A percentile compares a stretch with the other conserved stretches of the same genome.
phyloP scores from a whole-genome alignment of 1,139 yeast species.

The Yamadazyma taylorii region DNA sequence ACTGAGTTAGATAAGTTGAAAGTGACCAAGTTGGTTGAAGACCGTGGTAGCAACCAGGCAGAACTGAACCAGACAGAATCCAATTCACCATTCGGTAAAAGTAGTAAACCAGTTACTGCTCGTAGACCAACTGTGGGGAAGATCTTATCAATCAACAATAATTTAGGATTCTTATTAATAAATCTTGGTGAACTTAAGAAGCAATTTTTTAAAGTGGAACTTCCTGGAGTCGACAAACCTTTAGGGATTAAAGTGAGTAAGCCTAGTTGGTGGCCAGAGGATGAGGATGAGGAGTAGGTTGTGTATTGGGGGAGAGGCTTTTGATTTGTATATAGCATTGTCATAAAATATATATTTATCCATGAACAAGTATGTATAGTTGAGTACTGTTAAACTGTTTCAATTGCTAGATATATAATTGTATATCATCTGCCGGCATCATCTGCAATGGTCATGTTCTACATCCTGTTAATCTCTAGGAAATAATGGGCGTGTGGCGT shows the following conservation, averaged over 20 bases:
- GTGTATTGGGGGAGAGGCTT: too few relatives aligned
- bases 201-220: conserved; percentile 29
- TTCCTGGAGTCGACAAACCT: conserved; percentile 27
- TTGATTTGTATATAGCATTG: too few relatives aligned
- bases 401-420: too few relatives aligned
- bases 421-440: too few relatives aligned
- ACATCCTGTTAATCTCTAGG: too few relatives aligned
- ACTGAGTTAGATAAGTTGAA: conserved; percentile 25
- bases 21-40: conserved; percentile 23
- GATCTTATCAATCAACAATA: conserved; percentile 54
- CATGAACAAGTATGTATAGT: too few relatives aligned
- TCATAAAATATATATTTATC: too few relatives aligned
- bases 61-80: conserved; percentile 4
- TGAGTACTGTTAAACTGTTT: too few relatives aligned
- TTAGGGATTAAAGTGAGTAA: conserved; percentile 48
- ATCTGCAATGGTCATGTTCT: too few relatives aligned
- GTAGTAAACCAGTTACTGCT: conserved; percentile 29
- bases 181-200: conserved; percentile 44
- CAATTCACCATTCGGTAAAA: conserved; percentile 38
- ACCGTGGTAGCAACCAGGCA: conserved; percentile 11
- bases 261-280: conserved; percentile 70
- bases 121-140: conserved; percentile 56
- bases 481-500: conserved; percentile 62
- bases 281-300: conserved; percentile 3
- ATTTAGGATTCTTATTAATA: conserved; percentile 66